Conservation (phyloP, 176 grass and related monocot species). For the Dactylis glomerata region DNA sequence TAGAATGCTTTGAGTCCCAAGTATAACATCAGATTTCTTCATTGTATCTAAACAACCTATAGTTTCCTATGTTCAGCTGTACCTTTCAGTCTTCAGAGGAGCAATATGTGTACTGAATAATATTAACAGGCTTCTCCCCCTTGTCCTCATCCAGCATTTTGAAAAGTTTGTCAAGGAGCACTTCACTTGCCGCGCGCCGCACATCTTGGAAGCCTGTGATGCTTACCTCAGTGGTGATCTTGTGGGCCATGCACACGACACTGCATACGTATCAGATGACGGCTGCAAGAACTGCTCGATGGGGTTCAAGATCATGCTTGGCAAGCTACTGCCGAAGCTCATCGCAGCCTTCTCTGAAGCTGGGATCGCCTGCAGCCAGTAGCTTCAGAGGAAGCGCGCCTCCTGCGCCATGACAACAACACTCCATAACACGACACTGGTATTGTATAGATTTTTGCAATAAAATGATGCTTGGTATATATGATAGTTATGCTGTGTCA, state of each 20-base stretch:
- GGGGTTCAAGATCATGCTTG: constrained; percentile 85
- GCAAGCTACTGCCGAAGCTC: constrained; percentile 79
- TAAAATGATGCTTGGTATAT: background rate
- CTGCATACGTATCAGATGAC: constrained; percentile 31
- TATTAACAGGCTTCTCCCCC: background rate
- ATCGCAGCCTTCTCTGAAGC: constrained; percentile 47
- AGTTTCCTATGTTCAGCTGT: background rate
- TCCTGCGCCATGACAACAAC: background rate
- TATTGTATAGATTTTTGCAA: constrained; percentile 3
- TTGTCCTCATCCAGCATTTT: constrained; percentile 66
- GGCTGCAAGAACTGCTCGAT: constrained; percentile 57
- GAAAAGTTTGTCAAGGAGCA: constrained; percentile 85
- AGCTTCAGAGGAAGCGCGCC: background rate
- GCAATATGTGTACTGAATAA: background rate
- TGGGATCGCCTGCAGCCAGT: constrained; percentile 43
- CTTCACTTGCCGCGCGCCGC: constrained; percentile 38
- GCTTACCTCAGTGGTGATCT: constrained; percentile 67
- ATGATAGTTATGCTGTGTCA: background rate
- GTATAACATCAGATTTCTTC: background rate
- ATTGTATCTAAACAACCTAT: background rate
- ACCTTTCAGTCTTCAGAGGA: background rate
- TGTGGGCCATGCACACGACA: constrained; percentile 38
- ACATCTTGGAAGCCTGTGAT: constrained; percentile 64
- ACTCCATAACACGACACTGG: background rate
- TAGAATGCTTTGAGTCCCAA: background rate